These are phyloP conservation scores for Crithidia thermophila DNA, from an alignment of 208 protist species.

Conservation along the genomic window DNA sequence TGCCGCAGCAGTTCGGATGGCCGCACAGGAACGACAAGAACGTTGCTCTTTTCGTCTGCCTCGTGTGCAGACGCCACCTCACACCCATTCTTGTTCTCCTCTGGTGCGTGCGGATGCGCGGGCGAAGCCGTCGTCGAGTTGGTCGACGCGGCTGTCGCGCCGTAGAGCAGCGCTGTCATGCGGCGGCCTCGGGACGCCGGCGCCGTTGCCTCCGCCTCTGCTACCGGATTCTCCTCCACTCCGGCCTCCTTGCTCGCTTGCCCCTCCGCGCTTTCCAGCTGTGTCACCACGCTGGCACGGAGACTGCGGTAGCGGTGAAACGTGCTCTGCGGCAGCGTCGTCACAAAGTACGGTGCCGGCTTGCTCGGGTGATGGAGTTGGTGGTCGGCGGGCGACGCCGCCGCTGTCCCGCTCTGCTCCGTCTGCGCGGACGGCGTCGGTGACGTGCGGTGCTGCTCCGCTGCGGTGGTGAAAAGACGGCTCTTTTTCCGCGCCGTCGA, in stretches of 20 bases:
- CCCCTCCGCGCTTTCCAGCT: constrained; percentile 17
- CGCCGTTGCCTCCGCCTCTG: neutral
- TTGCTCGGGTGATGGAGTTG: constrained; percentile 22
- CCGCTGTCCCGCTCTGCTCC: too few species aligned
- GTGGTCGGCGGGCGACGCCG: too few species aligned
- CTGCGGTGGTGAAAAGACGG: too few species aligned
- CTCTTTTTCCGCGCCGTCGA: too few species aligned
- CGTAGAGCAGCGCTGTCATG: constrained; percentile 22
- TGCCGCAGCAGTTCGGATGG: constrained; percentile 31
- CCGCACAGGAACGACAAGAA: constrained; percentile 14
- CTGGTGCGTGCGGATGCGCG: neutral
- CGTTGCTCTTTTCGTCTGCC: neutral
- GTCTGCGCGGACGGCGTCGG: too few species aligned
- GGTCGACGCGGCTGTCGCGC: neutral
- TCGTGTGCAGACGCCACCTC: neutral
- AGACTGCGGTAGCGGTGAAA: constrained; percentile 23
- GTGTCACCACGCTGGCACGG: constrained; percentile 17
- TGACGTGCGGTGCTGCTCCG: too few species aligned
- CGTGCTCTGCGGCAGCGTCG: constrained; percentile 23
- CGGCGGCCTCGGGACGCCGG: neutral
- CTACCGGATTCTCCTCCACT: neutral
- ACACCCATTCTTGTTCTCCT: too few species aligned
- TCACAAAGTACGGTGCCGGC: constrained; percentile 28
- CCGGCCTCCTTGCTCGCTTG: neutral
- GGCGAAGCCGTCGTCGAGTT: neutral